Evolutionary conservation across 2,329 filamentous ascomycete species (phyloP).

Genomic region (Exophiala aquamarina): DNA sequence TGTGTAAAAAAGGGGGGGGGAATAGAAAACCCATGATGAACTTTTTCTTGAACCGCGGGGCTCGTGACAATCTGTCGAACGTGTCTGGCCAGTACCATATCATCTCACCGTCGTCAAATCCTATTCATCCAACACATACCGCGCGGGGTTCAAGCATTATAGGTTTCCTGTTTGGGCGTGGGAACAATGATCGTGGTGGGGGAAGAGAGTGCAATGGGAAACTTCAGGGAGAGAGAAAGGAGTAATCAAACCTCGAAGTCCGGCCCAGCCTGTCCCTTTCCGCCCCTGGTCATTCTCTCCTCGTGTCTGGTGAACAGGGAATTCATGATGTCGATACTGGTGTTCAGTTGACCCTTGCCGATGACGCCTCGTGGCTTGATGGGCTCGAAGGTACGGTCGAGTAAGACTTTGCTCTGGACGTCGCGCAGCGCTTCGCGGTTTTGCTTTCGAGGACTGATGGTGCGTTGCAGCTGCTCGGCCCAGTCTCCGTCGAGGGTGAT

Average conservation of each 20-base stretch:
- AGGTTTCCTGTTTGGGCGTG: too few relatives aligned
- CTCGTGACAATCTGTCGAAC: too few relatives aligned
- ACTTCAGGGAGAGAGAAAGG: slow-evolving; percentile 33
- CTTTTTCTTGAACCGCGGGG: too few relatives aligned
- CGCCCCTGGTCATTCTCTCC: slow-evolving; percentile 54
- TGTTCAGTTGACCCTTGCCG: slow-evolving; percentile 67
- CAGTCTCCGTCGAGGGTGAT: slow-evolving; percentile 74
- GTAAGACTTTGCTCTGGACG: slow-evolving; percentile 61
- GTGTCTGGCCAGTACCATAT: too few relatives aligned
- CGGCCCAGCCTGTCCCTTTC: slow-evolving; percentile 57
- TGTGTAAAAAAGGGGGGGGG: slow-evolving; percentile 7
- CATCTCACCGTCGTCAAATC: too few relatives aligned
- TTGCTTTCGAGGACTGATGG: slow-evolving; percentile 90
- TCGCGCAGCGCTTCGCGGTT: slow-evolving; percentile 72
- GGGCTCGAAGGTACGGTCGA: slow-evolving; percentile 42
- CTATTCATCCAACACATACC: too few relatives aligned
- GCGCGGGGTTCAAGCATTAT: too few relatives aligned
- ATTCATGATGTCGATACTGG: slow-evolving; percentile 94
- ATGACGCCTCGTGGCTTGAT: slow-evolving; percentile 26
- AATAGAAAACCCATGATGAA: slow-evolving; percentile 14
- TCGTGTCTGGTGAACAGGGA: slow-evolving; percentile 76
- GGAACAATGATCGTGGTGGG: too few relatives aligned
- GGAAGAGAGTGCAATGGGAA: too few relatives aligned
- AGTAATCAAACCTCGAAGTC: slow-evolving; percentile 84
- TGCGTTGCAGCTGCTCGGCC: slow-evolving; percentile 90